These are phyloP conservation scores for Exsudoporus frostii DNA, from an alignment of 768 basidiomycete genomes.

Conservation along the genomic window DNA sequence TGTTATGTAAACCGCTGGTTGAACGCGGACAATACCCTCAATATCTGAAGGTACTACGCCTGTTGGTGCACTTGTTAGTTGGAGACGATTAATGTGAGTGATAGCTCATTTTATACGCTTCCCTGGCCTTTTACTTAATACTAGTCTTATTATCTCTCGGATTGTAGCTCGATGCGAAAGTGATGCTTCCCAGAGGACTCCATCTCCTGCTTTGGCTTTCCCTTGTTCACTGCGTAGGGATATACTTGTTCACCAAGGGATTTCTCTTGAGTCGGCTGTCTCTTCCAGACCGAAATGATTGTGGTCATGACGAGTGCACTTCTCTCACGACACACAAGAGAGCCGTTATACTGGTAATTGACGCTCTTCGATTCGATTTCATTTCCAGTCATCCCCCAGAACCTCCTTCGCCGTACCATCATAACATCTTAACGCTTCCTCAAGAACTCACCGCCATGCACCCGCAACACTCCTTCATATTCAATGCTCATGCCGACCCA, in stretches of 20 bases:
- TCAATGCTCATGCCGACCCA: conserved; percentile 89
- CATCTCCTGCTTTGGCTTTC: conserved; percentile 54
- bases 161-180: conserved; percentile 7
- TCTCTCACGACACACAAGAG: conserved; percentile 64
- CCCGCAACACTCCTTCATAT: conserved; percentile 78
- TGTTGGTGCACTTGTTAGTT: neutral
- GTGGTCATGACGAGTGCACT: conserved; percentile 48
- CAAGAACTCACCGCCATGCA: conserved; percentile 57
- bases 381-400: conserved; percentile 60
- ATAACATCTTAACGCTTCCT: conserved; percentile 80
- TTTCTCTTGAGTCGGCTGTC: conserved; percentile 77
- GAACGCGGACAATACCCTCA: neutral
- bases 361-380: conserved; percentile 93
- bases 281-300: conserved; percentile 36
- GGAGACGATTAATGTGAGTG: neutral
- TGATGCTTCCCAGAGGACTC: conserved; percentile 18
- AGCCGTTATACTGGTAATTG: conserved; percentile 84
- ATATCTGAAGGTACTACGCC: neutral
- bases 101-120: neutral
- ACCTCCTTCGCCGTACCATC: conserved; percentile 67
- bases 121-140: neutral
- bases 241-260: conserved; percentile 88
- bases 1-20: neutral
- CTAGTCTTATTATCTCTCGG: neutral
- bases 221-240: conserved; percentile 68